A percentile compares a stretch with the other conserved stretches of the same genome.
phyloP scores from a whole-genome alignment of 139 green algal species.

The Chlorella sp. region DNA sequence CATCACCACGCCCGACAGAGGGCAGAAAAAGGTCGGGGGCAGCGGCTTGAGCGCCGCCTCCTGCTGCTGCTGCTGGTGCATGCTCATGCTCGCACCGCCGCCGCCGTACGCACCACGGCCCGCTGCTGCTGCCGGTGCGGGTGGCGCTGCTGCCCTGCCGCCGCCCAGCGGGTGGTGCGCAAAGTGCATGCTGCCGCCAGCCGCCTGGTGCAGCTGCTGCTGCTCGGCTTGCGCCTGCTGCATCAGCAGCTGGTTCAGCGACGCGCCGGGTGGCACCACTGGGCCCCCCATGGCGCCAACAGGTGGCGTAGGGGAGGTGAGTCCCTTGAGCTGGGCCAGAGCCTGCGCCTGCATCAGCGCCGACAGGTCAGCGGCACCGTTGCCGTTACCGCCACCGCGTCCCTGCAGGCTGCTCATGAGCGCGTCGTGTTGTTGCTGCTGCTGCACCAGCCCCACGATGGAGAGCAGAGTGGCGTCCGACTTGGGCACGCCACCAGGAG shows the following conservation, averaged over 20 bases:
- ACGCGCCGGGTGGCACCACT: no score
- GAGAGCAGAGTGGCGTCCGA: neutral
- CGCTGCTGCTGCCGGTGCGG: no score
- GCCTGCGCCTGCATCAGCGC: neutral
- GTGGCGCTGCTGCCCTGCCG: neutral
- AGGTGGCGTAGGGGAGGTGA: no score
- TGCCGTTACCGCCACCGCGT: neutral
- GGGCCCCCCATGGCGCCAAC: no score
- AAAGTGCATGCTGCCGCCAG: no score
- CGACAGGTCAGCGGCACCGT: neutral
- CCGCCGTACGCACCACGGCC: no score
- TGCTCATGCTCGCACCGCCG: no score
- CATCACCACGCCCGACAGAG: conserved; percentile 31
- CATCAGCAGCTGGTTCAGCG: no score
- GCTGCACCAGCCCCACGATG: neutral
- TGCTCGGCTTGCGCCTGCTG: no score
- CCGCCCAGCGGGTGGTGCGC: no score
- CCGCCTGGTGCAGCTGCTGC: no score
- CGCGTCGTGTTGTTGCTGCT: conserved; percentile 2
- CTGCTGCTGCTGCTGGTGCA: neutral
- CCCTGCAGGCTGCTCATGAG: neutral
- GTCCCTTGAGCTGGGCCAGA: neutral
- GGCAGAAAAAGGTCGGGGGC: conserved; percentile 30
- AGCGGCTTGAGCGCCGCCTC: conserved; percentile 14
- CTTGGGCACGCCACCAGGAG: neutral